Base-by-base conservation (phyloP, 768 basidiomycete species). In the Myochromella boudieri region DNA sequence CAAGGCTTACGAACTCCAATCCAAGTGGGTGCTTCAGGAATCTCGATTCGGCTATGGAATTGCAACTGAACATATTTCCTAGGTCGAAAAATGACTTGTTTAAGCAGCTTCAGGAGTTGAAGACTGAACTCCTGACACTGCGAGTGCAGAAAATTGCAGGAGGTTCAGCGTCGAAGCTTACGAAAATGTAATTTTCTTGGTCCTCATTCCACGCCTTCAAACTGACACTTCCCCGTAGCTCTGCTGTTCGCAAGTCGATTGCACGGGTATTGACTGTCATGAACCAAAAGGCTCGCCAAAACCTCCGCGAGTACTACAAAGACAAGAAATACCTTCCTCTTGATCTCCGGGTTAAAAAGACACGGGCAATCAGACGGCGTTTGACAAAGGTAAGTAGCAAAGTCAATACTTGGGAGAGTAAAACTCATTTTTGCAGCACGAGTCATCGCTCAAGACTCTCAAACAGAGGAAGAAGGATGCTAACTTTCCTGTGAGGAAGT, bases 81-180 rank as follows among this genome's bases (percentile, higher is more conserved):
- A 95, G 94, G 84, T 90, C 88, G 55, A 97, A 97, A 79, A 90
- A 85, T 75, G 95, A 97, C 82, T 85, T 98, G 77, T 73, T 82
- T 56, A 95, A 95, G 73, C 92, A 97, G 72, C 83, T 98, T 52
- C 68, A 69, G 42, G 97, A 98, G 71, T 81, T 99, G 75, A 97
- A 94, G 86, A 83, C 75, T 51, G 97, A 99, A 82, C 89, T 98
- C 61, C 79, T 91, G 54, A 77, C 78, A 63, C 81, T 99, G 70
- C 86, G 95, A 62, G 97, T 99, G 54, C 93, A 97, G 81, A 97
- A 97, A 82, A 91, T 95, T 64, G 90, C 92, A 52, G 94, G 94
- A 63, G 93, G 94, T 26, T 90, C 91, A 58, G 87, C 95, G 48
- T 85, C 91, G 47, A 98, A 98, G 76, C 81, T 99, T 59, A 95